Percentiles rank a stretch among this genome's conserved stretches.
phyloP scores from a whole-genome alignment of 2,329 filamentous ascomycete genomes.

The Xylariomycetidae sp. region DNA sequence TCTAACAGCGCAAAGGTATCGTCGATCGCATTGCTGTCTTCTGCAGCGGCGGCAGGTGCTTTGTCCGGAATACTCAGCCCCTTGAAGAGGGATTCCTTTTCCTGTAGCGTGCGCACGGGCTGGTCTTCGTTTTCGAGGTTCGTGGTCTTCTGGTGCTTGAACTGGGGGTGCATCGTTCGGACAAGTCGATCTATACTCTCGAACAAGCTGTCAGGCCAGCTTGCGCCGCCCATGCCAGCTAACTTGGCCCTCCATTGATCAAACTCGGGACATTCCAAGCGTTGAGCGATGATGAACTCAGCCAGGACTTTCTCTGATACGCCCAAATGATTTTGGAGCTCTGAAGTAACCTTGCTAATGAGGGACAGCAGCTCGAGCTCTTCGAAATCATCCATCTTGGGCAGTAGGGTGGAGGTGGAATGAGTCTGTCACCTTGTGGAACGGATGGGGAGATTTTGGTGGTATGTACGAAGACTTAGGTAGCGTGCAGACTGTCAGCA shows the following conservation, averaged over 20 bases:
- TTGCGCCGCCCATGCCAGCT: slow-evolving; percentile 71
- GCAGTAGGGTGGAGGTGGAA: too few species aligned
- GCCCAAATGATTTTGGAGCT: slow-evolving; percentile 90
- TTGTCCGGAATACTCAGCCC: slow-evolving; percentile 84
- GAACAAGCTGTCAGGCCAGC: slow-evolving; percentile 77
- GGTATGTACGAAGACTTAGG: neutral
- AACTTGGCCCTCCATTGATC: slow-evolving; percentile 73
- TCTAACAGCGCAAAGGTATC: slow-evolving; percentile 93
- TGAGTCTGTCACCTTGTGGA: too few species aligned
- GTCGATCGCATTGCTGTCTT: slow-evolving; percentile 67
- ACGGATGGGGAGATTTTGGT: neutral
- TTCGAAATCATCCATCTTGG: slow-evolving; percentile 79
- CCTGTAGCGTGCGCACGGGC: slow-evolving; percentile 47
- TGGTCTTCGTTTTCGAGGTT: slow-evolving; percentile 32
- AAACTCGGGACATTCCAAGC: slow-evolving; percentile 66
- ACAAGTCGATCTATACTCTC: slow-evolving; percentile 90
- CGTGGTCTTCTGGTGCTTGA: slow-evolving; percentile 55
- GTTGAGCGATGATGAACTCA: slow-evolving; percentile 92
- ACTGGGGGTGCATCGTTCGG: slow-evolving; percentile 83
- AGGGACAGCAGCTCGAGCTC: slow-evolving; percentile 90
- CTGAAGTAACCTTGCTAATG: slow-evolving; percentile 89
- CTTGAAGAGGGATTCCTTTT: slow-evolving; percentile 84
- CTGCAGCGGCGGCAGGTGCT: slow-evolving; percentile 37
- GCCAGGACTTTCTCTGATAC: slow-evolving; percentile 91
- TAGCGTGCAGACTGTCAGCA: too few species aligned